Evolutionary conservation across 2,329 filamentous ascomycete genomes (phyloP), one percentile per base, ranked within the genome.

Genomic region (Metarhizium humberi): DNA sequence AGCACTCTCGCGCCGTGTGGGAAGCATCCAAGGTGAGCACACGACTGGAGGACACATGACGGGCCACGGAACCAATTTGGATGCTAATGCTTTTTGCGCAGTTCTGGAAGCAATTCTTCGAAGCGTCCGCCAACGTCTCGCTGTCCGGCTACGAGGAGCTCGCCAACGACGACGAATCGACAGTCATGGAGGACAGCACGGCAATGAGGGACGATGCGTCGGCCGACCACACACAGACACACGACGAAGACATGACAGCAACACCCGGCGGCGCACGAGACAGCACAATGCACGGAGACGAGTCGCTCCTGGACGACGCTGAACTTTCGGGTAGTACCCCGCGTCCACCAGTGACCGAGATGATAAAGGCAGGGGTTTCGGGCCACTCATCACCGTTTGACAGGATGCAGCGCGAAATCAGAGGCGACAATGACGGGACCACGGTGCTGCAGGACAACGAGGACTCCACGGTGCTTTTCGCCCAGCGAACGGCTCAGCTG

Each of bases 101-200:
- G 88, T 99, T 99, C 73, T 99, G 94, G 94, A 99, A 99, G 73
- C 92, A 97, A 76, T 99, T 99, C 77, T 99, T 99, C 72, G 94
- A 99, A 74, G 91, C 94, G 40, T 96, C 92, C 50, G 94, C 94
- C 68, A 97, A 99, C 66, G 92, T 99, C 30, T 96, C 92, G 11
- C 81, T 99, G 11, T 96, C 91, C 0, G 91, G 92, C 32, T 96
- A 99, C 70, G 92, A 96, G 67, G 92, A 95, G 66, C 78, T 85
- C 25, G 82, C 82, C 14, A 85, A 87, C 54, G 84, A 81, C 53
- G 85, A 87, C n/a, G 82, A 80, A 64, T 79, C 66, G 55, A 75
- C 70, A 50, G 73, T 66, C 1, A 72, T 69, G 29, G 76, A 79
- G 18, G 78, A 79, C 64, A 81, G 73, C 68, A 77, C 75, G 1